Evolutionary conservation across 805 yeast genomes (phyloP).

Genomic region (Starmerella asiatica): DNA sequence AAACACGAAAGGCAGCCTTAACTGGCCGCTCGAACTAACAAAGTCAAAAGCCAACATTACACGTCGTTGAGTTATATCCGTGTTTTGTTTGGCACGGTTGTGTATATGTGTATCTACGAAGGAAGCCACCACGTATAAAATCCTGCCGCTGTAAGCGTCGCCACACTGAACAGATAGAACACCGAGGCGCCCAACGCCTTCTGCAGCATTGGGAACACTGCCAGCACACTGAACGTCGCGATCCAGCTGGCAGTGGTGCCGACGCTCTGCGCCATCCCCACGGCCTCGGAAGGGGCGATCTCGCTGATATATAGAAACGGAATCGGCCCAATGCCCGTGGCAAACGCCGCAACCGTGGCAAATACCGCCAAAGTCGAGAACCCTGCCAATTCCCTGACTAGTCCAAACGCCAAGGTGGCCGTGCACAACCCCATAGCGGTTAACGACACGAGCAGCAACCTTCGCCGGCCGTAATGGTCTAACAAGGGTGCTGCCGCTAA

Average conservation of each 20-base stretch:
- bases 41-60: too few relatives aligned
- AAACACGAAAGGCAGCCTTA: too few relatives aligned
- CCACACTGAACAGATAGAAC: constrained; percentile 45
- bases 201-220: constrained; percentile 62
- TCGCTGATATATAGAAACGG: constrained; percentile 84
- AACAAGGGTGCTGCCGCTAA: constrained; percentile 58
- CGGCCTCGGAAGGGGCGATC: constrained; percentile 67
- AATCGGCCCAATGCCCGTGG: constrained; percentile 88
- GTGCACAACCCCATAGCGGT: constrained; percentile 55
- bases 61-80: too few relatives aligned
- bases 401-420: constrained; percentile 52
- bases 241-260: constrained; percentile 88
- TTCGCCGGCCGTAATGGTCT: constrained; percentile 65
- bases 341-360: constrained; percentile 69
- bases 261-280: constrained; percentile 80
- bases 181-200: constrained; percentile 59
- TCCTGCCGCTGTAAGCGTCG: constrained; percentile 38
- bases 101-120: too few relatives aligned
- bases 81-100: too few relatives aligned
- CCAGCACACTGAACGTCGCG: constrained; percentile 66
- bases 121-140: constrained; percentile 5
- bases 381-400: constrained; percentile 34
- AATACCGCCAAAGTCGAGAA: constrained; percentile 53
- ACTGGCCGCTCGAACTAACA: too few relatives aligned
- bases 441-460: constrained; percentile 53